A percentile compares a stretch with the other conserved stretches of the same genome.
phyloP scores from a whole-genome alignment of 1,139 yeast species.

The Debaryomyces subglobosus region DNA sequence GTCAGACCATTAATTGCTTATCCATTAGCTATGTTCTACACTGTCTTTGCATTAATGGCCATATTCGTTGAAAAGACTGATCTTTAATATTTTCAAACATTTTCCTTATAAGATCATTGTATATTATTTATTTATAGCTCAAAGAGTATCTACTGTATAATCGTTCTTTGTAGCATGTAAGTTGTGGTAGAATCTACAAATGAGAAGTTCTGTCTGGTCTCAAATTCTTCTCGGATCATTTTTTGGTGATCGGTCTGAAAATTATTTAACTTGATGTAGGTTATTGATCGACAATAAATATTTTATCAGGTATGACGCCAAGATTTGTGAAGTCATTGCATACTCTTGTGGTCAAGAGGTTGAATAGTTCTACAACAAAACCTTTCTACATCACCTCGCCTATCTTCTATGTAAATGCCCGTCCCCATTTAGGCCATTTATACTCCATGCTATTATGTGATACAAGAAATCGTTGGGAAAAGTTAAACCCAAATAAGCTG shows the following conservation, averaged over 20 bases:
- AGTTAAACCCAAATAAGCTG: conserved; percentile 33
- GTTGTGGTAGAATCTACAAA: background rate
- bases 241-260: conserved; percentile 1
- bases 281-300: no score
- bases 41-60: conserved; percentile 95
- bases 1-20: conserved; percentile 92
- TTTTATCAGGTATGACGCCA: background rate
- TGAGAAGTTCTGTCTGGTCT: background rate
- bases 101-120: conserved; percentile 3
- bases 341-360: conserved; percentile 5
- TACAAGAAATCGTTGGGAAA: conserved; percentile 74
- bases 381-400: conserved; percentile 81
- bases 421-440: conserved; percentile 92
- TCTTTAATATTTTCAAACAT: background rate
- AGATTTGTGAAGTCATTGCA: background rate
- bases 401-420: conserved; percentile 93
- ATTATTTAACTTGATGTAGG: background rate
- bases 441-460: conserved; percentile 88
- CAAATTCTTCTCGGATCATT: background rate
- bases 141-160: background rate
- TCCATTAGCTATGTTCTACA: conserved; percentile 89
- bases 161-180: background rate
- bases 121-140: conserved; percentile 3
- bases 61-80: conserved; percentile 68
- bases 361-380: conserved; percentile 17